Evolutionary conservation across 192 early-diverging fungal genomes (phyloP).

Genomic region (Coemansia furcata): DNA sequence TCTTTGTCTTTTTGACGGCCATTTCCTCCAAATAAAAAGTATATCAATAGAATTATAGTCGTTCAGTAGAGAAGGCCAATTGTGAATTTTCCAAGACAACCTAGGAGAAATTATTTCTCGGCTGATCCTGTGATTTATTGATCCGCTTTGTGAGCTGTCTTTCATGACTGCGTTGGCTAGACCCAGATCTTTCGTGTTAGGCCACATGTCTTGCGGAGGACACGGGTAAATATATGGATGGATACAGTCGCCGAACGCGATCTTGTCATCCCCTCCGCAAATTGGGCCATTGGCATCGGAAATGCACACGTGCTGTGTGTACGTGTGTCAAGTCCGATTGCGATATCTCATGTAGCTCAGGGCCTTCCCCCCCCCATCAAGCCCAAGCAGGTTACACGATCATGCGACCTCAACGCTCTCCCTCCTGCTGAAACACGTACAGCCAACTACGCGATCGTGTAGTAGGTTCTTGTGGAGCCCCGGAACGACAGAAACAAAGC

Average conservation of each 20-base stretch:
- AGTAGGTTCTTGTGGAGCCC: not conserved
- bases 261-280: not conserved
- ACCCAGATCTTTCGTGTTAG: not conserved
- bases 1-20: constrained; percentile 24
- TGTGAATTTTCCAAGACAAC: not conserved
- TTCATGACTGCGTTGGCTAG: too few species aligned
- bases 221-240: not conserved
- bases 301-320: not conserved
- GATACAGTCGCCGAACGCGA: not conserved
- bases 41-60: not conserved
- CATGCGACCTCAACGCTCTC: not conserved
- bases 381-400: not conserved
- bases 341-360: not conserved
- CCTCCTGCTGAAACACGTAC: not conserved
- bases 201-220: not conserved
- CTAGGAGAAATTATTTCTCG: not conserved
- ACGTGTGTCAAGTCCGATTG: not conserved
- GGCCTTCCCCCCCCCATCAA: not conserved
- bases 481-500: not conserved
- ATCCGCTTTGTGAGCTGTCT: not conserved
- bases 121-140: not conserved
- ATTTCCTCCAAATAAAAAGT: constrained; percentile 6
- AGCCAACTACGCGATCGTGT: not conserved
- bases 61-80: not conserved
- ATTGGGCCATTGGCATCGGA: not conserved